Conservation (phyloP, 2,329 filamentous ascomycete species). For the Microcera coccophila region DNA sequence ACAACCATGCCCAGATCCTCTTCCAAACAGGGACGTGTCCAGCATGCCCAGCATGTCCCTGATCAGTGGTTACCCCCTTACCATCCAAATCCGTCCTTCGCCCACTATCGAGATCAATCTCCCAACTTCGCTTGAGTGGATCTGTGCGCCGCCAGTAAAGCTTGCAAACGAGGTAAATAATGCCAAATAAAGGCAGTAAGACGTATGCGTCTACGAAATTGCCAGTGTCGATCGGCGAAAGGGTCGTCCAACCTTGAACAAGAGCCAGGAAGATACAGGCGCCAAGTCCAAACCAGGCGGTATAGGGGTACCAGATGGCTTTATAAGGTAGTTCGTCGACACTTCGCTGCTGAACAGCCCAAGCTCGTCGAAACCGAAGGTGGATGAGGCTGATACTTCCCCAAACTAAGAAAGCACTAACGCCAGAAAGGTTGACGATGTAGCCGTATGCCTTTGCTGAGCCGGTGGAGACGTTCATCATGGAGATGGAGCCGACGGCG, state of each 20-base stretch:
- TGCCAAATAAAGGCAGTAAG: slow-evolving; percentile 53
- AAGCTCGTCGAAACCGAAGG: slow-evolving; percentile 65
- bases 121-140: slow-evolving; percentile 44
- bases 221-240: slow-evolving; percentile 55
- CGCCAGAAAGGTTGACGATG: slow-evolving; percentile 66
- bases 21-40: slow-evolving; percentile 40
- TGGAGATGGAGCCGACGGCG: slow-evolving; percentile 64
- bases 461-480: slow-evolving; percentile 69
- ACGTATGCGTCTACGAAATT: slow-evolving; percentile 63
- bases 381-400: slow-evolving; percentile 66
- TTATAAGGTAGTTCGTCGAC: slow-evolving; percentile 53
- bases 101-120: slow-evolving; percentile 56
- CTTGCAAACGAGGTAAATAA: slow-evolving; percentile 57
- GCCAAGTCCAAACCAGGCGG: slow-evolving; percentile 55
- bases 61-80: slow-evolving; percentile 24
- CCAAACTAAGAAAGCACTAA: slow-evolving; percentile 71
- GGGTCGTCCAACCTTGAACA: slow-evolving; percentile 58
- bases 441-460: slow-evolving; percentile 63
- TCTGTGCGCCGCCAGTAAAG: slow-evolving; percentile 49
- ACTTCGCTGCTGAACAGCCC: slow-evolving; percentile 54
- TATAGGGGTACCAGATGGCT: slow-evolving; percentile 53
- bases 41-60: slow-evolving; percentile 27
- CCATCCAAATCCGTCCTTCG: slow-evolving; percentile 53
- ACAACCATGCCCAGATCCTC: slow-evolving; percentile 41
- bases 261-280: slow-evolving; percentile 58